These are phyloP conservation scores for Citrus maxima DNA, from an alignment of 345 rosid genomes.

Conservation along the genomic window DNA sequence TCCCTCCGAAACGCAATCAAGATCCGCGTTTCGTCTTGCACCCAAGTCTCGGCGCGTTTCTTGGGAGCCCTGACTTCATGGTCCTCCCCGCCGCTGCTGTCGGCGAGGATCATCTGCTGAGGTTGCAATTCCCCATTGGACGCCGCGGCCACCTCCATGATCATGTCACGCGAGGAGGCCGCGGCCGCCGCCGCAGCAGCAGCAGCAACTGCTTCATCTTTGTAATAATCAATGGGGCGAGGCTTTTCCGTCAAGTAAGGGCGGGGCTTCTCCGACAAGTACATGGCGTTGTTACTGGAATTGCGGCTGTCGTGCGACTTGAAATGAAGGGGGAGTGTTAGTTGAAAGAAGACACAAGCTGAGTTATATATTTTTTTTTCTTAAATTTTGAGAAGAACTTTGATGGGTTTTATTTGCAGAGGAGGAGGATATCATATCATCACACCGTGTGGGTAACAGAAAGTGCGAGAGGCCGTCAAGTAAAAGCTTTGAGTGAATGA, in stretches of 20 bases:
- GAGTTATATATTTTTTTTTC: no score
- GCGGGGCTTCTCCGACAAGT: conserved; percentile 78
- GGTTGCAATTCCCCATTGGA: conserved; percentile 61
- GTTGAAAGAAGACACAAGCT: background rate
- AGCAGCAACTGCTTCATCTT: conserved; percentile 41
- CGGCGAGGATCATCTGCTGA: conserved; percentile 69
- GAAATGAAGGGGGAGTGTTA: background rate
- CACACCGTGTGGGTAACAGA: no score
- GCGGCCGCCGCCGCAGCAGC: conserved; percentile 12
- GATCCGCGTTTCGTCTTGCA: conserved; percentile 89
- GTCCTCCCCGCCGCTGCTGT: conserved; percentile 73
- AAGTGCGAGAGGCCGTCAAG: conserved; percentile 26
- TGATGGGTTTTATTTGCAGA: background rate
- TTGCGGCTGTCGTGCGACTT: background rate
- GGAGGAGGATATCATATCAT: no score
- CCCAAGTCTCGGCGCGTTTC: conserved; percentile 99
- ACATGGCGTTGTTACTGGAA: conserved; percentile 38
- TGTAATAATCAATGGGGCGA: conserved; percentile 68
- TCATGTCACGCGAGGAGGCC: conserved; percentile 59
- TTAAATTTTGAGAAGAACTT: background rate
- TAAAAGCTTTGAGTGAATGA: conserved; percentile 25
- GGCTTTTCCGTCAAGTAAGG: conserved; percentile 85
- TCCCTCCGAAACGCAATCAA: conserved; percentile 73
- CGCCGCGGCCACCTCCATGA: conserved; percentile 58
- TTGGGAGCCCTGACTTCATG: conserved; percentile 87